Evolutionary conservation across 805 yeast species (phyloP), one percentile per base, ranked within the genome.

Genomic region (Tetrapisispora fleetii): DNA sequence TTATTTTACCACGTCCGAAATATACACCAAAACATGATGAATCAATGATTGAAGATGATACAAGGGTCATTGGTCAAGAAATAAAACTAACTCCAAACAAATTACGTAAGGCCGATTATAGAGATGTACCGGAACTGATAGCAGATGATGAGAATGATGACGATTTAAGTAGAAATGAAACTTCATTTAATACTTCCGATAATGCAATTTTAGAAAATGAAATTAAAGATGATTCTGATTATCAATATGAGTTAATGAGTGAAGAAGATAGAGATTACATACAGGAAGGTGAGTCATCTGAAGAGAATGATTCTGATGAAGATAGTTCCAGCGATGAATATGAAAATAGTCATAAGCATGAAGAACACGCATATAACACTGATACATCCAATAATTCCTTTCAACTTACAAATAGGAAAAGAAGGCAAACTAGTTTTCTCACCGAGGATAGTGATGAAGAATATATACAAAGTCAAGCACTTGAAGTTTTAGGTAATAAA

Each of bases 121-220:
- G 71, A 52, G 83, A 75, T 57, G 74, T 76, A 53, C 83, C 83
- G 52, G 79, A 77, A 60, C 78, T 91, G 65, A 87, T 87, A 58
- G 93, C 84, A 67, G 95, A 86, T 77, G 95, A 86, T 77, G 86
- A 70, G 16, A 60, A 57, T 28, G 37, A 44, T 24, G 42, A 48
- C 21, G 40, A 38, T 36, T 54, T 64, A 0, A 44, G 44, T 13
- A 41, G 58, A 16, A 64, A 55, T 35, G 57, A 60, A 42, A 58
- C 66, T 8, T 56, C 63, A 1, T 54, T 60, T 38, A 61, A 60
- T 47, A 65, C 64, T 32, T 64, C 67, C n/a, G 67, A 60, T 28
- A 59, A 62, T 48, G 67, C 64, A 1, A 43, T 61, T 24, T 45
- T 58, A 16, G 67, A 62, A 18, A 30, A 41, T 19, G 44, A 41